Percentiles rank a stretch among this genome's conserved stretches.
Conservation (phyloP, 2,329 filamentous ascomycete genomes). For the Fusarium virguliforme region DNA sequence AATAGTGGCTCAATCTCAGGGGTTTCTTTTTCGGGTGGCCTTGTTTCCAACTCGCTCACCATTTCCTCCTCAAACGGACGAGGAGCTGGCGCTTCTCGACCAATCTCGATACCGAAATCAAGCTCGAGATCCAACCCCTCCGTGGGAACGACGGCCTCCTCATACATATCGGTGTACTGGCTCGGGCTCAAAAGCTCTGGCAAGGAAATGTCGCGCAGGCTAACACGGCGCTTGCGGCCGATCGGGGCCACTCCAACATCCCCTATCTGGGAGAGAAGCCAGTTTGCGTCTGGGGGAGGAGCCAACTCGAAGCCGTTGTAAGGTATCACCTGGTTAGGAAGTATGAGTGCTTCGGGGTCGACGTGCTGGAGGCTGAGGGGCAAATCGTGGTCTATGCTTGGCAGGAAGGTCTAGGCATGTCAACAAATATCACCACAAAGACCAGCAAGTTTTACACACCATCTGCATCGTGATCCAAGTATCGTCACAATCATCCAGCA, state of each 20-base stretch:
- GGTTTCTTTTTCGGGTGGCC: neutral
- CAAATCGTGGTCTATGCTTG: constrained; percentile 94
- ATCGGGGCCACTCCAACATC: constrained; percentile 70
- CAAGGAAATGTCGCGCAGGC: constrained; percentile 77
- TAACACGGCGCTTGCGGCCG: constrained; percentile 72
- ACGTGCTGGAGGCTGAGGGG: constrained; percentile 84
- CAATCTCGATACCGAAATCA: constrained; percentile 82
- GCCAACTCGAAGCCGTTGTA: constrained; percentile 84
- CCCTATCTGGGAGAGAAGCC: constrained; percentile 84
- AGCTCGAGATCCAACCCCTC: constrained; percentile 74
- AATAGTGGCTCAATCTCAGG: neutral
- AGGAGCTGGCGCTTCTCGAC: constrained; percentile 67
- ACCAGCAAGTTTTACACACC: constrained; percentile 68
- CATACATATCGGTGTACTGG: constrained; percentile 81
- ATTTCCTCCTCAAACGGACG: constrained; percentile 6
- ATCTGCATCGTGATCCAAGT: constrained; percentile 98
- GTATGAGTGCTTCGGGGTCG: constrained; percentile 86
- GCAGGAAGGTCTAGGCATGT: constrained; percentile 84
- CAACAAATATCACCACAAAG: constrained; percentile 47
- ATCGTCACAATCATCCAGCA: constrained; percentile 97
- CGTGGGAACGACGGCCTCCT: constrained; percentile 72
- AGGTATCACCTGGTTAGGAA: constrained; percentile 93
- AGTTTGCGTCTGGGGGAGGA: constrained; percentile 89
- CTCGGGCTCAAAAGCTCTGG: constrained; percentile 81
- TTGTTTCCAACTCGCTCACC: neutral